Evolutionary conservation across 345 rosid genomes (phyloP), one percentile per base, ranked within the genome.

Genomic region (Durio zibethinus): DNA sequence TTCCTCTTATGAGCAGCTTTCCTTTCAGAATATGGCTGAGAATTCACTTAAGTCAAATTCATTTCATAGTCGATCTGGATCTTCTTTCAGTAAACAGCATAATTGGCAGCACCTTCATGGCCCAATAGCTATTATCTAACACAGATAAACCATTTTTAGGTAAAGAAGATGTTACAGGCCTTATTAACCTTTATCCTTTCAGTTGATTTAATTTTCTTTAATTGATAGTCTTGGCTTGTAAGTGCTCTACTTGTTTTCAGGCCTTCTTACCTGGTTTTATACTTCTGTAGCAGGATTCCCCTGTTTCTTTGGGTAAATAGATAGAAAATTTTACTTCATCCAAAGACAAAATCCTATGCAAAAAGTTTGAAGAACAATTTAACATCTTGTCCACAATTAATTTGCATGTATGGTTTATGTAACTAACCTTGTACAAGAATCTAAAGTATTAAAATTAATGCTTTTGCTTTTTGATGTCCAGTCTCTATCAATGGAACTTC

Each of bases 401-500:
- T 8, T 56, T 57, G 66, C 66, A 10, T 29, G 43, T 21, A 71
- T 71, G 27, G 75, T 10, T 71, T 45, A 47, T 25, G 63, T 10
- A 65, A 42, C 40, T n/a, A 66, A 43, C 29, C 72, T 67, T 43
- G 25, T 23, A 43, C 35, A 67, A 43, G 48, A 15, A 62, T 71
- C 2, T 29, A 9, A 70, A 18, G 57, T 9, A 29, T 10, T 48
- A 48, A 31, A 70, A 48, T 48, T 53, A 70, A 82, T 76, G 62
- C n/a, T n/a, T 64, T 68, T 79, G 62, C 23, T 27, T 83, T 81
- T 67, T 67, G 81, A 86, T 85, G 90, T 77, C 60, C 75, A 79
- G 86, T 88, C 91, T 76, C 59, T 72, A 64, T 94, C 92, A 85
- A 81, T 63, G 82, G 61, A 84, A 85, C 71, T 84, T 75, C 78